Percentiles rank a stretch among this genome's conserved stretches.
Evolutionary conservation across 106 monocot genomes (phyloP).

Genomic region (Triglochin maritima): DNA sequence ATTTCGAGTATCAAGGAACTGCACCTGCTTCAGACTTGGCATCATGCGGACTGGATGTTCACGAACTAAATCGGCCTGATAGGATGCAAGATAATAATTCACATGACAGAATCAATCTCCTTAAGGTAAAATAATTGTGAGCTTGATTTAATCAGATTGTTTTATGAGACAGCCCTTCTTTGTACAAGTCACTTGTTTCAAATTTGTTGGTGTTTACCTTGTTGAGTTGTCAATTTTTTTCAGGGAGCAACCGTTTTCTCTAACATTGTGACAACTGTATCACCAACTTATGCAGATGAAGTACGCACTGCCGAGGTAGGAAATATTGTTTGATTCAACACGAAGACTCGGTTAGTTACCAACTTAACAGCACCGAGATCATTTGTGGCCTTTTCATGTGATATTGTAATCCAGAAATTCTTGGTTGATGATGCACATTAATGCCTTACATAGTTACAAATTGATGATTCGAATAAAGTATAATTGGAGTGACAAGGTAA

Average conservation of each 20-base stretch:
- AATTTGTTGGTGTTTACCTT: neutral
- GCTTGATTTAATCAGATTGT: neutral
- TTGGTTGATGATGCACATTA: no score
- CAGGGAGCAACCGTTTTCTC: constrained; percentile 92
- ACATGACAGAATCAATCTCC: constrained; percentile 67
- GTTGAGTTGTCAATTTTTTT: constrained; percentile 1
- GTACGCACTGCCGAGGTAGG: constrained; percentile 70
- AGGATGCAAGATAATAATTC: constrained; percentile 79
- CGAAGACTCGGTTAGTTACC: neutral
- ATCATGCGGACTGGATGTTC: constrained; percentile 77
- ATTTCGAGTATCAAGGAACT: constrained; percentile 86
- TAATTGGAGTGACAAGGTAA: no score
- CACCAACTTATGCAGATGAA: constrained; percentile 94
- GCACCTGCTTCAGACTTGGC: constrained; percentile 70
- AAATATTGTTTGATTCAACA: neutral
- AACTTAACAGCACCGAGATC: no score
- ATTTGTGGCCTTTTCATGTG: no score
- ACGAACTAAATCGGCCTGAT: constrained; percentile 56
- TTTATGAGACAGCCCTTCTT: neutral
- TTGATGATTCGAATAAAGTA: no score
- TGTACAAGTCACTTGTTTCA: neutral
- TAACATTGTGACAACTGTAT: constrained; percentile 96
- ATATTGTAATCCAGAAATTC: no score
- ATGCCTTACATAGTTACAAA: no score
- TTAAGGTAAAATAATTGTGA: constrained; percentile 49